phyloP scores from a whole-genome alignment of 306 rosid species.

The Rubus idaeus region DNA sequence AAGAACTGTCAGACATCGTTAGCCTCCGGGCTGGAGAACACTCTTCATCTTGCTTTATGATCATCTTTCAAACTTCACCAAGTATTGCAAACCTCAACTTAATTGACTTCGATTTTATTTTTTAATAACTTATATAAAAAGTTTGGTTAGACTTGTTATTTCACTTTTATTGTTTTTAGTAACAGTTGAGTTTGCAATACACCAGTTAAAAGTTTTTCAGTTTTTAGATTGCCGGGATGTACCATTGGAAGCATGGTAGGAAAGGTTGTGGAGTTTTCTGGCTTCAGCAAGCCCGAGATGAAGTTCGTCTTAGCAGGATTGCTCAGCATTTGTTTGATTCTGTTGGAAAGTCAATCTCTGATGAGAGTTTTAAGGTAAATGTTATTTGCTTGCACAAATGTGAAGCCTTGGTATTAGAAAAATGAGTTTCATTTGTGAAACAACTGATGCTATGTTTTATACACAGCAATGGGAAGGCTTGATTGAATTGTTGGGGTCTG shows the following conservation, averaged over 20 bases:
- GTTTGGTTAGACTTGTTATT: not conserved
- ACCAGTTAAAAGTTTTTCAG: slow-evolving; percentile 1
- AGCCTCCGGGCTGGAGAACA: not conserved
- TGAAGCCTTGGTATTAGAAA: slow-evolving; percentile 13
- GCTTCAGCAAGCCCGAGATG: slow-evolving; percentile 92
- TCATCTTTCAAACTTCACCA: not conserved
- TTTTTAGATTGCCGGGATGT: slow-evolving; percentile 80
- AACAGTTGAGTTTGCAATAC: not conserved
- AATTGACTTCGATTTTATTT: not conserved
- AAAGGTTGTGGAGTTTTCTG: slow-evolving; percentile 86
- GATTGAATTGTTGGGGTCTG: slow-evolving; percentile 89
- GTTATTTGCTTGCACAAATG: slow-evolving; percentile 8
- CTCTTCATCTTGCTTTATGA: not conserved
- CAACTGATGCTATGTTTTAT: slow-evolving; percentile 7
- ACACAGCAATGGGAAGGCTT: slow-evolving; percentile 95
- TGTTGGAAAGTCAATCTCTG: slow-evolving; percentile 90
- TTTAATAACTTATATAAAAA: not conserved
- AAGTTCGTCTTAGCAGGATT: slow-evolving; percentile 74
- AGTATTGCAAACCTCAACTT: not conserved
- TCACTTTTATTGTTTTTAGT: not conserved
- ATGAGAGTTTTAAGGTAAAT: slow-evolving; percentile 85
- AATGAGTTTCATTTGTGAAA: slow-evolving; percentile 12
- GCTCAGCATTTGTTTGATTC: slow-evolving; percentile 85
- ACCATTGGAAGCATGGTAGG: slow-evolving; percentile 94
- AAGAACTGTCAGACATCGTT: not conserved